phyloP scores from a whole-genome alignment of 371 early-diverging fungal species.

The Mortierella sp. region DNA sequence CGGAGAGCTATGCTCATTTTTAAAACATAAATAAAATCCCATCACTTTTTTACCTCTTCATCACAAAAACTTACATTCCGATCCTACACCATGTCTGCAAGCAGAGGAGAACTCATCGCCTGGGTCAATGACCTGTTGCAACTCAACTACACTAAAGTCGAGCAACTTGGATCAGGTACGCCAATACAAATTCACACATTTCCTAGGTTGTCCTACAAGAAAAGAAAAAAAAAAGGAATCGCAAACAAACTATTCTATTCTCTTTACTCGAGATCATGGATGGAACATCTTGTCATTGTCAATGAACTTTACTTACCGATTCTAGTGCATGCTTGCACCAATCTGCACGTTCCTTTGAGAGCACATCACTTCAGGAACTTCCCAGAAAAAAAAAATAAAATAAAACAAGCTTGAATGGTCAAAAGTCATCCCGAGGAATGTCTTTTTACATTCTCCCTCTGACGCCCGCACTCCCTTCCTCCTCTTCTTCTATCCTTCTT shows the following conservation, averaged over 20 bases:
- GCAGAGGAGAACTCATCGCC: conserved; percentile 88
- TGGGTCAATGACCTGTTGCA: conserved; percentile 95
- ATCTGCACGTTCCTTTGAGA: background rate
- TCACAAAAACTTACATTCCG: background rate
- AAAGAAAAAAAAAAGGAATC: background rate
- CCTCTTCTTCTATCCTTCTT: background rate
- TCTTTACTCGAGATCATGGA: background rate
- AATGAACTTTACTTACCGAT: background rate
- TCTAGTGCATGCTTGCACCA: background rate
- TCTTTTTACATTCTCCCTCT: background rate
- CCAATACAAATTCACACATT: background rate
- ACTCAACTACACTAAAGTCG: conserved; percentile 90
- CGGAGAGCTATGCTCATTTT: background rate
- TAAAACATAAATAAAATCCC: background rate
- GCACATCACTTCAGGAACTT: background rate
- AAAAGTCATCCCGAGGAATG: conserved; percentile 1
- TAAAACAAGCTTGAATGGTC: background rate
- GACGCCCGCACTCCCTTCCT: background rate
- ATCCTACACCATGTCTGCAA: conserved; percentile 77
- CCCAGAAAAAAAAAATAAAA: background rate
- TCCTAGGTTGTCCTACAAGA: background rate
- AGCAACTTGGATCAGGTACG: conserved; percentile 92
- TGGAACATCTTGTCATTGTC: background rate
- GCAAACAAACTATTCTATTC: background rate
- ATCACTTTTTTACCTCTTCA: background rate